These are phyloP conservation scores for Kodamaea leandrae DNA, from an alignment of 805 yeast genomes.

Conservation along the genomic window DNA sequence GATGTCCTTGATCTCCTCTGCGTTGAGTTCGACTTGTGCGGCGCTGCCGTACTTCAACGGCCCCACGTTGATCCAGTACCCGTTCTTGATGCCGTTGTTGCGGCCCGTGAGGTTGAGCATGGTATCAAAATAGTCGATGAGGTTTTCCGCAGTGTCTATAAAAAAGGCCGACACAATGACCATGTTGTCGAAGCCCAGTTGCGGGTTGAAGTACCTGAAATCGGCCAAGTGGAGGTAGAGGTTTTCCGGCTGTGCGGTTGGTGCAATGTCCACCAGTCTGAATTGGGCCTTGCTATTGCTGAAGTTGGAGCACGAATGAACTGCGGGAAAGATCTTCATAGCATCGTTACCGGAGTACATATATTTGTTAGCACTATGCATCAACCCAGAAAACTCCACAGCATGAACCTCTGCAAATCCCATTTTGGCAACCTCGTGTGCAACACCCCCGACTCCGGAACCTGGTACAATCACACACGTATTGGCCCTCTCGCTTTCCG, in stretches of 20 bases:
- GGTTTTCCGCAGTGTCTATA: constrained; percentile 88
- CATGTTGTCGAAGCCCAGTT: constrained; percentile 40
- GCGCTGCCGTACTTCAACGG: constrained; percentile 92
- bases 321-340: constrained; percentile 41
- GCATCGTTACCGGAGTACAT: constrained; percentile 34
- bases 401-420: constrained; percentile 58
- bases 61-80: constrained; percentile 86
- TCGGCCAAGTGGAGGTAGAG: constrained; percentile 56
- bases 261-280: constrained; percentile 37
- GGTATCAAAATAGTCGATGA: constrained; percentile 69
- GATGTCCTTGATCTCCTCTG: constrained; percentile 62
- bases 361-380: constrained; percentile 68
- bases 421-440: constrained; percentile 54
- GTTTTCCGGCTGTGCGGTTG: constrained; percentile 43
- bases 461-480: constrained; percentile 78
- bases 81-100: constrained; percentile 34
- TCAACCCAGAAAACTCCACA: constrained; percentile 71
- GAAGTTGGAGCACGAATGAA: constrained; percentile 72
- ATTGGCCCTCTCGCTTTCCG: constrained; percentile 22
- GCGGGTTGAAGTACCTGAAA: constrained; percentile 52
- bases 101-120: constrained; percentile 45
- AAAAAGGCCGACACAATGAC: constrained; percentile 72
- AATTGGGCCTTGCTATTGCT: constrained; percentile 46
- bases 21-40: constrained; percentile 68
- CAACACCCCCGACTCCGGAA: constrained; percentile 77